Conservation (phyloP, 495 filamentous ascomycete genomes). For the Rhypophila decipiens region DNA sequence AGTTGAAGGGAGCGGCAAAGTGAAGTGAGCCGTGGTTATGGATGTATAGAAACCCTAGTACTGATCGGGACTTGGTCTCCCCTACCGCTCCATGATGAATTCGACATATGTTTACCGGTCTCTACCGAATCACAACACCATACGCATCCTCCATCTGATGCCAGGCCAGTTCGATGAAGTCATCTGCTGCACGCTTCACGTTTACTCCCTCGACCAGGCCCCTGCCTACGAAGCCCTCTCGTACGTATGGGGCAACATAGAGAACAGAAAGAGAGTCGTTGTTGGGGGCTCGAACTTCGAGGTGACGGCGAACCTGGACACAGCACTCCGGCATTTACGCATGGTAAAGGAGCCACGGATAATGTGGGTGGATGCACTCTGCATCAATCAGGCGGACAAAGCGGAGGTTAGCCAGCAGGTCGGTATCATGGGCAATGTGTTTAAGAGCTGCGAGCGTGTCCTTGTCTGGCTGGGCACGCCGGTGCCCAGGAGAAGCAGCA, state of each 20-base stretch:
- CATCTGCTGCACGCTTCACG: not conserved
- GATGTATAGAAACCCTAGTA: too few species aligned
- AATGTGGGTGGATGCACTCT: not conserved
- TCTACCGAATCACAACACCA: not conserved
- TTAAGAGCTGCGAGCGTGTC: not conserved
- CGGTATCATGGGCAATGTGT: not conserved
- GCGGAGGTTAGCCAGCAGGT: not conserved
- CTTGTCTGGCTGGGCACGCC: not conserved
- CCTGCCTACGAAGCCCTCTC: not conserved
- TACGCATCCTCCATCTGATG: not conserved
- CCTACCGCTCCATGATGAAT: too few species aligned
- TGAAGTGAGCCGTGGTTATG: too few species aligned
- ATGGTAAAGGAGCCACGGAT: not conserved
- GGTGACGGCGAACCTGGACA: not conserved
- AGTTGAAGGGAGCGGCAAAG: too few species aligned
- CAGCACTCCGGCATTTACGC: not conserved
- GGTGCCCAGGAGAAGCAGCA: not conserved
- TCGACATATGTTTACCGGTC: not conserved
- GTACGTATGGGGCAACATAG: not conserved
- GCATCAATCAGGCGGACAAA: not conserved
- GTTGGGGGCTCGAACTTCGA: not conserved
- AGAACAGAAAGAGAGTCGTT: not conserved
- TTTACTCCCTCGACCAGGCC: not conserved
- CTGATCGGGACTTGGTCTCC: too few species aligned
- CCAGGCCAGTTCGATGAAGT: not conserved